Evolutionary conservation across 2,329 filamentous ascomycete genomes (phyloP).

Genomic region (Fusarium dlaminii): DNA sequence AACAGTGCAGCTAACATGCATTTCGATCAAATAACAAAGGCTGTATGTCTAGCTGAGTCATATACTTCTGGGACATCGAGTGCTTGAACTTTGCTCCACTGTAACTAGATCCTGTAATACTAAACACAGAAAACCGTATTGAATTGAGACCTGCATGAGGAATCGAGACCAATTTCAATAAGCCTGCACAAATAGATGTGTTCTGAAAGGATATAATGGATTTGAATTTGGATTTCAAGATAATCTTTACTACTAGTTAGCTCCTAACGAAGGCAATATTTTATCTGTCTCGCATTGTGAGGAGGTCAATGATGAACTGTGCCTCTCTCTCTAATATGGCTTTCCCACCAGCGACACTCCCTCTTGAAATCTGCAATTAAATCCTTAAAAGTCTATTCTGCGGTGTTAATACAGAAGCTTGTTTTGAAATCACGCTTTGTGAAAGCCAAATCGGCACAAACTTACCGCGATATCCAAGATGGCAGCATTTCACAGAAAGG

Average conservation of each 20-base stretch:
- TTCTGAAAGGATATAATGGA: neutral
- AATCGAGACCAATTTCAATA: neutral
- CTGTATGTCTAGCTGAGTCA: neutral
- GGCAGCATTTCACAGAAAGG: neutral
- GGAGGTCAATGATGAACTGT: neutral
- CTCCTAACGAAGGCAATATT: neutral
- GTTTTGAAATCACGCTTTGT: neutral
- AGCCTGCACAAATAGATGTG: neutral
- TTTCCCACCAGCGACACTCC: neutral
- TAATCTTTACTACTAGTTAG: neutral
- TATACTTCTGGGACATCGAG: neutral
- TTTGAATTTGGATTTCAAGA: too few relatives aligned
- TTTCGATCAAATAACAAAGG: slow-evolving; percentile 11
- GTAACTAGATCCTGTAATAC: neutral
- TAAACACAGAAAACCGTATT: neutral
- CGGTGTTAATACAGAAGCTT: neutral
- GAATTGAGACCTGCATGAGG: neutral
- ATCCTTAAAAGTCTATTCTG: neutral
- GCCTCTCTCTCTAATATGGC: neutral
- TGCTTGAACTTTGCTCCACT: neutral
- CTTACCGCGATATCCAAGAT: neutral
- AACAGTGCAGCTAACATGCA: slow-evolving; percentile 35
- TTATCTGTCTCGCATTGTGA: neutral
- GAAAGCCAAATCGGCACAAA: neutral
- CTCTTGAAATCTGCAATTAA: neutral